Base-by-base conservation (phyloP, 164 flowering plant species). In the Sextonia rubra region DNA sequence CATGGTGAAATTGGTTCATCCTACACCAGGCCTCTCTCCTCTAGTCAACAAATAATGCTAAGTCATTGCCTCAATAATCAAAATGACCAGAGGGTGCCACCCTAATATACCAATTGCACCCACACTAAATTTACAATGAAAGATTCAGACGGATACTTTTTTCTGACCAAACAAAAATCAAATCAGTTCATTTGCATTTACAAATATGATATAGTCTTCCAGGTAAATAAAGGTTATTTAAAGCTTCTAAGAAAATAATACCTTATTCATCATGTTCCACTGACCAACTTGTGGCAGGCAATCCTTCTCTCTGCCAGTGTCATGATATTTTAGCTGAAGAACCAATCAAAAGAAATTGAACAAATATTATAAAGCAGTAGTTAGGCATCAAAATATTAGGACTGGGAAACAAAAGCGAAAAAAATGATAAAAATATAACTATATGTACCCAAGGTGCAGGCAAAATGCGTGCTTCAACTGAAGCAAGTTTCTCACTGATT, bases 391-490 rank as follows among this genome's bases (percentile, higher is more conserved):
- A 61, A 61, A 20, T 52, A 52, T 7, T 37, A 37, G 44, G 6
- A 20, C 58, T 52, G 58, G 58, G 14, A 20, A 3, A 52, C 3
- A 52, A 52, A 52, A 11, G 20, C n/a, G 2, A 7, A 47, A 20
- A 15, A 52, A 15, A 52, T 52, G 58, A 1, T 52, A 52, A 52
- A 52, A 52, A 52, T 18, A 52, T 52, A 52, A 3, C n/a, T 7
- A 66, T 7, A 66, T 30, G 76, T 83, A 96, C 99, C 98, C 90
- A 81, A 26, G 99, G 99, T 15, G 99, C 80, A 64, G 99, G 98
- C 52, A 96, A 80, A 66, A 96, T 86, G 23, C 99, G 97, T 47
- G 99, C 99, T 82, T 96, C 97, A 70, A 96, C 97, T 17, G 82
- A 79, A 65, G 99, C 99, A 72, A 96, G 87, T 68, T 75, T 87